phyloP scores from a whole-genome alignment of 1,284 basidiomycete genomes.

The Pseudozyma pruni region DNA sequence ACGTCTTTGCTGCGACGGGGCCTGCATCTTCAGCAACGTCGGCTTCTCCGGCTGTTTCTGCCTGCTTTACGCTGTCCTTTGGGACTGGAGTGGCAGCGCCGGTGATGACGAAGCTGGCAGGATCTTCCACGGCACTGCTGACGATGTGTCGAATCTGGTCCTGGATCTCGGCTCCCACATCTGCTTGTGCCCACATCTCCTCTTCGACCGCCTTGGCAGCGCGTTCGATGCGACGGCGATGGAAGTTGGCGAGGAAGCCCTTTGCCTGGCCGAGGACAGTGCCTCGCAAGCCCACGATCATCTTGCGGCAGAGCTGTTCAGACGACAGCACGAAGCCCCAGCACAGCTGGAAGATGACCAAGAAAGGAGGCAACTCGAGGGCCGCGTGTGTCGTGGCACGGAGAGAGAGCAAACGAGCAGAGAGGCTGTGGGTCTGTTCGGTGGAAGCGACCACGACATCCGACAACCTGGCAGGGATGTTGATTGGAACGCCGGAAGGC shows the following conservation, averaged over 20 bases:
- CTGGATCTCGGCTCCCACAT: constrained; percentile 78
- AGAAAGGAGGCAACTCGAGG: constrained; percentile 79
- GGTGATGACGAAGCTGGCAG: constrained; percentile 71
- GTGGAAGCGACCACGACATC: constrained; percentile 83
- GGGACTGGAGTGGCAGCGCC: constrained; percentile 8
- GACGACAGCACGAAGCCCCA: constrained; percentile 90
- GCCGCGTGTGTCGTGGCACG: constrained; percentile 76
- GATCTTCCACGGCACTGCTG: constrained; percentile 83
- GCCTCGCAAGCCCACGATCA: constrained; percentile 85
- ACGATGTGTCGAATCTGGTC: constrained; percentile 79
- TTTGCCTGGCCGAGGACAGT: constrained; percentile 76
- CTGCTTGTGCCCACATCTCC: constrained; percentile 85
- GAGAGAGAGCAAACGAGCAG: constrained; percentile 79
- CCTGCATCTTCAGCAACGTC: constrained; percentile 5
- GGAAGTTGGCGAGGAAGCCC: constrained; percentile 84
- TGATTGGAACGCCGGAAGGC: constrained; percentile 63
- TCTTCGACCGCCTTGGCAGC: constrained; percentile 91
- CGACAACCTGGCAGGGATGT: constrained; percentile 71
- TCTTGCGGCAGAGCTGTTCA: constrained; percentile 83
- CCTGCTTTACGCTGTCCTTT: neutral
- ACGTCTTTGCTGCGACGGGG: constrained; percentile 71
- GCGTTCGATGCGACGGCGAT: constrained; percentile 81
- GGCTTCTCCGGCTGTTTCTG: neutral
- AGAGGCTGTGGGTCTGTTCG: constrained; percentile 83
- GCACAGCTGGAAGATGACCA: constrained; percentile 82